Conservation (phyloP, 1,139 yeast genomes). For the Hansenula lynferdii region DNA sequence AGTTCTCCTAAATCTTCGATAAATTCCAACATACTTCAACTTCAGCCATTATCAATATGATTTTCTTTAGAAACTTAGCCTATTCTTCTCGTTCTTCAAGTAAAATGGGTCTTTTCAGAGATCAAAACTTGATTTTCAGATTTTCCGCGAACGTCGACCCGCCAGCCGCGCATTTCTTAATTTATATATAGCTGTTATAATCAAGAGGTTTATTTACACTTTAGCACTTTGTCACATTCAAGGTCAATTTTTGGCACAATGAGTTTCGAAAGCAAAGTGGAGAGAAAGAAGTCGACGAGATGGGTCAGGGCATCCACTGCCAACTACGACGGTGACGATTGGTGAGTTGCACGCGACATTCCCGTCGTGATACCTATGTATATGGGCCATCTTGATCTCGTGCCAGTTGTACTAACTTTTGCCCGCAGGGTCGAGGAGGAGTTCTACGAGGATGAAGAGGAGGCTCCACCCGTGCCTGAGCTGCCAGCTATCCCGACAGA, state of each 20-base stretch:
- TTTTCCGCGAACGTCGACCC: too few relatives aligned
- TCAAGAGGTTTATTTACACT: too few relatives aligned
- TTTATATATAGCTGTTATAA: too few relatives aligned
- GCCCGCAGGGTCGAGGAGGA: slow-evolving; percentile 21
- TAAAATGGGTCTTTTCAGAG: too few relatives aligned
- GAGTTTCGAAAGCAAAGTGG: slow-evolving; percentile 35
- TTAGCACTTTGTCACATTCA: too few relatives aligned
- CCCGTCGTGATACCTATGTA: neutral
- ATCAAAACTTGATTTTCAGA: too few relatives aligned
- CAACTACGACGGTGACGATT: slow-evolving; percentile 51
- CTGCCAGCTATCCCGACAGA: slow-evolving; percentile 10
- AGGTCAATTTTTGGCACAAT: too few relatives aligned
- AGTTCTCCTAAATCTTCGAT: too few relatives aligned
- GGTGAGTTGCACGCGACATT: slow-evolving; percentile 41
- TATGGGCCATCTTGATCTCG: neutral
- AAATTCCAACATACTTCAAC: neutral
- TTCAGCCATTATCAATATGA: neutral
- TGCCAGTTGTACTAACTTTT: slow-evolving; percentile 2
- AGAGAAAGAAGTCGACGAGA: slow-evolving; percentile 56
- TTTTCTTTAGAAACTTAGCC: too few relatives aligned
- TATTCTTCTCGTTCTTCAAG: too few relatives aligned
- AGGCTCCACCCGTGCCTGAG: slow-evolving; percentile 2
- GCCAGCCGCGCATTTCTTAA: slow-evolving; percentile 5
- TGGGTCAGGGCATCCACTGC: slow-evolving; percentile 59
- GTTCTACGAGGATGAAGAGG: slow-evolving; percentile 22